Conservation (phyloP, 1,139 yeast species). For the Debaryomycetaceae sp. region DNA sequence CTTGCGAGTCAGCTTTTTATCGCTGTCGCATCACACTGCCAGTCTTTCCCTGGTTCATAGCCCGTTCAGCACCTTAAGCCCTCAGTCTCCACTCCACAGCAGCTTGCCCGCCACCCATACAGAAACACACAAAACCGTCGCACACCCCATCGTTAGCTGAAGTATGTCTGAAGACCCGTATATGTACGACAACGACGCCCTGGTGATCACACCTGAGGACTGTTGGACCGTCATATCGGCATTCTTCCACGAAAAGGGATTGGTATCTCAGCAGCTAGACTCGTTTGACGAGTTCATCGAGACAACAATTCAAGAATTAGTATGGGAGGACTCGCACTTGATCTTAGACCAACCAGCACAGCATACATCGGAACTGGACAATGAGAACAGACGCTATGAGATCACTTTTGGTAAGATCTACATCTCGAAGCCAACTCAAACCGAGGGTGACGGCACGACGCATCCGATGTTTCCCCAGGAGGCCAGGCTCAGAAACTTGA, state of each 20-base stretch:
- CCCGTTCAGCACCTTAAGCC: no score
- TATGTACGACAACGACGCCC: slow-evolving; percentile 61
- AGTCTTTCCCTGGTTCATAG: no score
- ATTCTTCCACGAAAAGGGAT: slow-evolving; percentile 92
- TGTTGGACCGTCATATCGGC: slow-evolving; percentile 98
- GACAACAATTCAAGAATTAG: slow-evolving; percentile 93
- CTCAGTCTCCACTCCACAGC: no score
- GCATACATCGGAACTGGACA: slow-evolving; percentile 87
- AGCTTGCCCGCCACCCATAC: no score
- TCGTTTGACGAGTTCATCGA: slow-evolving; percentile 98
- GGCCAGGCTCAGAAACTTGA: slow-evolving; percentile 91
- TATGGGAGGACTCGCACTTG: slow-evolving; percentile 91
- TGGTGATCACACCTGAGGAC: slow-evolving; percentile 92
- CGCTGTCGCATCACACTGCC: no score
- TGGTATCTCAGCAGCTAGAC: slow-evolving; percentile 96
- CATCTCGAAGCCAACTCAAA: slow-evolving; percentile 94
- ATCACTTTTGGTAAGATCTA: slow-evolving; percentile 95
- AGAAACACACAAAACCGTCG: no score
- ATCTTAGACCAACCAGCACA: slow-evolving; percentile 98
- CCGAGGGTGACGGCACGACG: slow-evolving; percentile 99
- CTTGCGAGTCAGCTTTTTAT: no score
- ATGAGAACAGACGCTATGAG: slow-evolving; percentile 87
- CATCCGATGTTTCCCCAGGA: slow-evolving; percentile 98
- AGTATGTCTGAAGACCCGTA: slow-evolving; percentile 49
- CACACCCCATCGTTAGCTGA: no score